Conservation (phyloP, 2,329 filamentous ascomycete species). For the Tolypocladium paradoxum region DNA sequence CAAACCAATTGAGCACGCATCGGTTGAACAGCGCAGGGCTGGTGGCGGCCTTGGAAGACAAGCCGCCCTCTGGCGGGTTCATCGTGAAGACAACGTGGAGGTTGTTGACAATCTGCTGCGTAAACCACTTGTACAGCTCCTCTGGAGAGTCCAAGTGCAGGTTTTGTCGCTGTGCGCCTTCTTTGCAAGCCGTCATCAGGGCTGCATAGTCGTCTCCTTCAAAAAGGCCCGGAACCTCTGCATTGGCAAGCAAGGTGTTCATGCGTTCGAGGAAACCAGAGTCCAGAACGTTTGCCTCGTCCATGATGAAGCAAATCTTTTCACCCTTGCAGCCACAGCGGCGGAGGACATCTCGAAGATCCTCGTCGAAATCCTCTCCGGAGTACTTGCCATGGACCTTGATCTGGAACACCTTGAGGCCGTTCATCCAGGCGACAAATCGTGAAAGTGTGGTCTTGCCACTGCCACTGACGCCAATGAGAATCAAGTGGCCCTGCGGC, state of each 20-base stretch:
- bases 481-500: constrained; percentile 92
- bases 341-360: constrained; percentile 84
- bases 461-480: constrained; percentile 96
- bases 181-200: constrained; percentile 98
- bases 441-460: constrained; percentile 97
- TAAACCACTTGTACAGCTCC: constrained; percentile 99
- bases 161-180: constrained; percentile 92
- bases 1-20: constrained; percentile 99
- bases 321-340: constrained; percentile 95
- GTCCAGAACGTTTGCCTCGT: constrained; percentile 96
- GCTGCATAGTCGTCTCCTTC: constrained; percentile 98
- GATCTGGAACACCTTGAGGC: constrained; percentile 97
- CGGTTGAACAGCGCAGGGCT: constrained; percentile 98
- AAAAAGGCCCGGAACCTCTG: constrained; percentile 97
- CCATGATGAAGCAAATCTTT: constrained; percentile 99
- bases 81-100: constrained; percentile 99
- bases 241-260: constrained; percentile 97
- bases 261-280: constrained; percentile 98
- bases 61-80: constrained; percentile 93
- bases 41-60: constrained; percentile 93
- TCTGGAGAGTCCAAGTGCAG: constrained; percentile 93
- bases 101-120: constrained; percentile 97
- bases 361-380: constrained; percentile 96
- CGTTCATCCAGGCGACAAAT: constrained; percentile 99
- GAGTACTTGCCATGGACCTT: constrained; percentile 99